phyloP scores from a whole-genome alignment of 2,329 filamentous ascomycete species.

The Beauveria bassiana region DNA sequence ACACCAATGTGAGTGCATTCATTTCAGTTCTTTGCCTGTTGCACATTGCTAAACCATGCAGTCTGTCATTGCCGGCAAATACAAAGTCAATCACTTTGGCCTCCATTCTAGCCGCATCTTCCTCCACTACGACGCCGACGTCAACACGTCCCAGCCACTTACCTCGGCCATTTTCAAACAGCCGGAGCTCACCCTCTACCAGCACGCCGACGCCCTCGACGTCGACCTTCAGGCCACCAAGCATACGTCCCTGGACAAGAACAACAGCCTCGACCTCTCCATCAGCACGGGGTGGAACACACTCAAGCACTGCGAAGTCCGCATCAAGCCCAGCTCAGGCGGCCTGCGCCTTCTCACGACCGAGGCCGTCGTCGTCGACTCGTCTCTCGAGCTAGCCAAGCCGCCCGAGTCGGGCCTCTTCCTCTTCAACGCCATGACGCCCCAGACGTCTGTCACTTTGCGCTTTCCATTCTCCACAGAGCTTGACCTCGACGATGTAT shows the following conservation, averaged over 20 bases:
- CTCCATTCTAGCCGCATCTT: constrained; percentile 56
- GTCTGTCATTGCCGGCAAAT: constrained; percentile 63
- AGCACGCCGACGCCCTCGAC: constrained; percentile 60
- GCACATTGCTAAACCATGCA: constrained; percentile 28
- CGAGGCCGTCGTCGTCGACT: constrained; percentile 45
- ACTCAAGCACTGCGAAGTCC: constrained; percentile 49
- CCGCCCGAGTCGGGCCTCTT: constrained; percentile 48
- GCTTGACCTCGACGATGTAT: constrained; percentile 62
- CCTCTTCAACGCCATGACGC: constrained; percentile 37
- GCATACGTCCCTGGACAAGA: constrained; percentile 70
- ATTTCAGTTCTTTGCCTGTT: accelerated
- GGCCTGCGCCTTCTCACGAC: constrained; percentile 56
- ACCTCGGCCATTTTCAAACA: constrained; percentile 46
- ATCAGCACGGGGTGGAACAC: constrained; percentile 69
- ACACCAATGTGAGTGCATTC: constrained; percentile 26
- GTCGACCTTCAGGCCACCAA: constrained; percentile 59
- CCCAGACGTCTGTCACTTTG: constrained; percentile 46
- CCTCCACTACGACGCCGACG: constrained; percentile 57
- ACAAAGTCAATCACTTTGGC: constrained; percentile 64
- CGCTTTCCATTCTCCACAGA: constrained; percentile 78
- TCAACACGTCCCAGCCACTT: constrained; percentile 37
- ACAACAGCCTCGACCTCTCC: constrained; percentile 68
- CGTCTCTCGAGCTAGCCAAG: constrained; percentile 35
- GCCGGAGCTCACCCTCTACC: constrained; percentile 65
- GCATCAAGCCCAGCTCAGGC: constrained; percentile 56